phyloP scores from a whole-genome alignment of 805 yeast species.

The Sugiyamaella americana region DNA sequence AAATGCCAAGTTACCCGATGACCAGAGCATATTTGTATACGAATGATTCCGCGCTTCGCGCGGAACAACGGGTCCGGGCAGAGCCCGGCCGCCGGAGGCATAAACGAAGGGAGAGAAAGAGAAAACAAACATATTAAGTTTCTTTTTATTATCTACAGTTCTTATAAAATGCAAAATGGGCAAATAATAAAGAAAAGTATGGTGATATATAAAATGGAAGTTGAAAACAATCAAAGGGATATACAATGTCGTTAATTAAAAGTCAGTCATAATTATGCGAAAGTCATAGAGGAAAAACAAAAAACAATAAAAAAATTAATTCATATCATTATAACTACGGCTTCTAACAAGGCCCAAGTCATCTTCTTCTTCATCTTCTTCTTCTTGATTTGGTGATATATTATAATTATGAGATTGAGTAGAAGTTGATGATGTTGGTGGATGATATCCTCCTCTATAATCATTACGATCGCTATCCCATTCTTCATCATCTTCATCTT shows the following conservation, averaged over 20 bases:
- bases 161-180: neutral
- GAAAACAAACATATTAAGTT: neutral
- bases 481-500: slow-evolving; percentile 53
- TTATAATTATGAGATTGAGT: neutral
- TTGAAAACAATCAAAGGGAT: too few species aligned
- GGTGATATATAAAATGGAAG: too few species aligned
- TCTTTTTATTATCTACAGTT: slow-evolving; percentile 1
- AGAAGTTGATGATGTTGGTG: neutral
- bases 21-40: too few species aligned
- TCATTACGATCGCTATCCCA: slow-evolving; percentile 17
- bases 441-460: neutral
- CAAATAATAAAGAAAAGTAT: neutral
- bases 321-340: slow-evolving; percentile 35
- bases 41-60: slow-evolving; percentile 6
- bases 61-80: neutral
- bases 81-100: slow-evolving; percentile 2
- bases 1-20: too few species aligned
- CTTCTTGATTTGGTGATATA: slow-evolving; percentile 19
- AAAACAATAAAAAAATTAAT: slow-evolving; percentile 12
- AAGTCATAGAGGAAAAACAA: neutral
- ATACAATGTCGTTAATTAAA: neutral
- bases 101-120: slow-evolving; percentile 13
- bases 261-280: neutral
- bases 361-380: slow-evolving; percentile 22
- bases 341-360: slow-evolving; percentile 33